Evolutionary conservation across 306 rosid genomes (phyloP), one percentile per base, ranked within the genome.

Genomic region (Sicyos edulis): DNA sequence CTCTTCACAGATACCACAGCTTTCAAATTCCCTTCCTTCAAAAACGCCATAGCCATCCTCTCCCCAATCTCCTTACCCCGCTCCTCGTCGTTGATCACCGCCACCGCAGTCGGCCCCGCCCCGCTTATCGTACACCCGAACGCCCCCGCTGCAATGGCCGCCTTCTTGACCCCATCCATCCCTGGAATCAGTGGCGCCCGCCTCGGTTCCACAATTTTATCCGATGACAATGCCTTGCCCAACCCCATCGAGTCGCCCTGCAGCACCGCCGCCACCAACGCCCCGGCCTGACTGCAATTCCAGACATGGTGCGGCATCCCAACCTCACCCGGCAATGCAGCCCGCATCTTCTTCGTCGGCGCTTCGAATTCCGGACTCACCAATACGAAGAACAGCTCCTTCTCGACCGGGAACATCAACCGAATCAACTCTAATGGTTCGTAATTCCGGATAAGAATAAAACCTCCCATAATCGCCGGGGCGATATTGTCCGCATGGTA

Each of bases 81-180:
- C 42, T 62, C 74, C 22, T 75, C 68, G 11, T 79, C 19, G 55
- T 84, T 87, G 0, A 78, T 81, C 62, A 93, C 74, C 0, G 95
- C 96, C 51, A 93, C 96, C 0, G 88, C 96, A 0, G 96, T 92
- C 3, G 96, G 98, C 14, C 98, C 98, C 0, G 98, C 96, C 15
- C 96, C 98, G 5, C 98, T 93, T 17, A 93, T 93, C 4, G 98
- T 90, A 60, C 98, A 93, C 0, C 98, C 98, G 2, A 80, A 90
- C 1, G 98, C 97, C 0, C 98, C 95, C 0, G 86, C 95, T 14
- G 80, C 81, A 12, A 90, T 60, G 11, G 98, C 93, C 0, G 90
- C 96, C 78, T 79, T 90, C 90, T 92, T 92, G 40, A 90, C 96
- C 8, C 78, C 96, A 75, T 83, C 93, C 96, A 90, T 92, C 16